phyloP scores from a whole-genome alignment of 495 filamentous ascomycete species.

The Penicillium bialowiezense region DNA sequence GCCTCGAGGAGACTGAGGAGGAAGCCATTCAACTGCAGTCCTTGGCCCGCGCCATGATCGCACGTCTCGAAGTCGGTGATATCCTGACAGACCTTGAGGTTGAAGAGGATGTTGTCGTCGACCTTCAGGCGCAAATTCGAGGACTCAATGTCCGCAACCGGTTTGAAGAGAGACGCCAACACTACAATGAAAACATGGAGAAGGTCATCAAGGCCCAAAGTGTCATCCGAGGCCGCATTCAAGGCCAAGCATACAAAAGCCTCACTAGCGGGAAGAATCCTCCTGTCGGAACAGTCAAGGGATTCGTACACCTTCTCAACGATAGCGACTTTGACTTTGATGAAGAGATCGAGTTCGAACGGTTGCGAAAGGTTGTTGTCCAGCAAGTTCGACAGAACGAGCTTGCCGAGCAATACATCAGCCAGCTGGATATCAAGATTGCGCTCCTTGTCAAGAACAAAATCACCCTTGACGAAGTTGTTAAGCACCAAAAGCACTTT shows the following conservation, averaged over 20 bases:
- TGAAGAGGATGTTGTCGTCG: conserved; percentile 69
- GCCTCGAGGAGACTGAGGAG: conserved; percentile 79
- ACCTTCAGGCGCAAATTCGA: conserved; percentile 72
- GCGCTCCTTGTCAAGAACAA: conserved; percentile 98
- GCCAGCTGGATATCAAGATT: conserved; percentile 98
- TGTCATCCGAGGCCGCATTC: conserved; percentile 87
- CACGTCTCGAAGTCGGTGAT: conserved; percentile 66
- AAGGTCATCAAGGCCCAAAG: conserved; percentile 99
- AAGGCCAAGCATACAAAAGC: conserved; percentile 96
- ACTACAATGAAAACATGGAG: conserved; percentile 95
- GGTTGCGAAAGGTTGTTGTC: conserved; percentile 87
- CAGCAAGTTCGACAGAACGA: conserved; percentile 97
- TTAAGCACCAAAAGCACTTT: conserved; percentile 94
- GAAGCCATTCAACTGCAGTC: conserved; percentile 69
- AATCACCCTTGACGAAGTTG: conserved; percentile 96
- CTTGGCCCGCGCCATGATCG: conserved; percentile 71
- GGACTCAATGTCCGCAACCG: conserved; percentile 68
- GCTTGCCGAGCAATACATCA: conserved; percentile 94
- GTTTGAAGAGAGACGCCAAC: conserved; percentile 81
- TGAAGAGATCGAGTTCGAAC: conserved; percentile 94
- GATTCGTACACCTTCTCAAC: conserved; percentile 95
- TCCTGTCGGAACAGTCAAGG: conserved; percentile 92
- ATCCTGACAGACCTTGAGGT: conserved; percentile 73
- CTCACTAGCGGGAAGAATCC: conserved; percentile 96
- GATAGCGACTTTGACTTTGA: conserved; percentile 99